Conservation (phyloP, 192 early-diverging fungal genomes). For the Rhizophagus prolifer region DNA sequence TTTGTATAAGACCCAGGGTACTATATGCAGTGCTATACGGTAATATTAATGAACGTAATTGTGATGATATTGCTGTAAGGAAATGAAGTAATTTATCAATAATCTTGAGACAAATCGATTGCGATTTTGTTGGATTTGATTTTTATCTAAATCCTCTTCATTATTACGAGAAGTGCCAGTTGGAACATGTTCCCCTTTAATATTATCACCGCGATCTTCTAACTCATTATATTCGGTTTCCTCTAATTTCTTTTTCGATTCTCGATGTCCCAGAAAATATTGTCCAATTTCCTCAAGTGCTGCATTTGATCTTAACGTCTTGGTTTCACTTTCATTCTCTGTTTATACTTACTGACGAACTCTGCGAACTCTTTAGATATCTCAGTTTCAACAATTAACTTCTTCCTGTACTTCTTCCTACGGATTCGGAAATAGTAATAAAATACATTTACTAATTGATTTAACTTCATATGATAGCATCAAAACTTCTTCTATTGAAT, state of each 20-base stretch:
- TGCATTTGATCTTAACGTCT: background rate
- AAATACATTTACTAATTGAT: conserved; percentile 39
- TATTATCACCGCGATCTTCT: background rate
- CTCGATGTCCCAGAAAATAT: conserved; percentile 40
- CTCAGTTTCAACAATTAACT: conserved; percentile 15
- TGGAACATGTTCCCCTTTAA: conserved; percentile 4
- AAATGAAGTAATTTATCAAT: conserved; percentile 51
- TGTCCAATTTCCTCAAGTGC: conserved; percentile 45
- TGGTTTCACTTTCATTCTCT: background rate
- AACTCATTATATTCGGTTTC: conserved; percentile 15
- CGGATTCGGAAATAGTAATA: conserved; percentile 15
- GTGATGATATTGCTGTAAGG: conserved; percentile 47
- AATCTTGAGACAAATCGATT: conserved; percentile 45
- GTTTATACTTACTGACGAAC: conserved; percentile 13
- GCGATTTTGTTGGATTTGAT: conserved; percentile 35
- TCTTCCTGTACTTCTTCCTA: background rate
- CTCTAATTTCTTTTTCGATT: conserved; percentile 29
- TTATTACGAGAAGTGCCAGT: background rate
- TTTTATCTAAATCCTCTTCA: conserved; percentile 1
- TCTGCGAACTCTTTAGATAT: conserved; percentile 34
- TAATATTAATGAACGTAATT: conserved; percentile 45
- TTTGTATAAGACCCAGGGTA: too few relatives aligned
- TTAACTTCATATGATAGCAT: conserved; percentile 52
- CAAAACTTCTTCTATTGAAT: conserved; percentile 58
- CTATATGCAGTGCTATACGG: too few relatives aligned